Conservation (phyloP, 2,329 filamentous ascomycete species). For the Pestalotiopsis sp. region DNA sequence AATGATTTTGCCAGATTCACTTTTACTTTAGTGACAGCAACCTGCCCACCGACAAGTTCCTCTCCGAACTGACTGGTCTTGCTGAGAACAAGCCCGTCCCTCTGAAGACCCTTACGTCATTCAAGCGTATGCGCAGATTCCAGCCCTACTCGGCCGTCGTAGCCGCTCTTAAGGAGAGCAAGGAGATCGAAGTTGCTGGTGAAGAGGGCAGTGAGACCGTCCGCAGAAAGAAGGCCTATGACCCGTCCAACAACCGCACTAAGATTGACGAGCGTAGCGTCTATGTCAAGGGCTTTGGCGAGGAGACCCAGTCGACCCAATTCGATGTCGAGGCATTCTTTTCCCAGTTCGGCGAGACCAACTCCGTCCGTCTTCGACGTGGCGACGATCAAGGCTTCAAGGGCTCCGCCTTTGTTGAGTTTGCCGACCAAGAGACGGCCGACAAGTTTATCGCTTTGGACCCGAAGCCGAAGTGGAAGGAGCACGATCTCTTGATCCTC, state of each 20-base stretch:
- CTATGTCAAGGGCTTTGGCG: slow-evolving; percentile 93
- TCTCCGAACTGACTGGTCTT: slow-evolving; percentile 79
- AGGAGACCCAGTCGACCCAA: slow-evolving; percentile 81
- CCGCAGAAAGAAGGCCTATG: slow-evolving; percentile 75
- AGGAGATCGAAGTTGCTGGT: slow-evolving; percentile 73
- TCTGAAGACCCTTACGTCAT: slow-evolving; percentile 77
- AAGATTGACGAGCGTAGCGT: slow-evolving; percentile 74
- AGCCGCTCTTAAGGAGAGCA: slow-evolving; percentile 78
- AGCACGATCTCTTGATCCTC: slow-evolving; percentile 77
- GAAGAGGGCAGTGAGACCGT: slow-evolving; percentile 72
- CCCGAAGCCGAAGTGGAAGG: slow-evolving; percentile 83
- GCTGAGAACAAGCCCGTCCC: slow-evolving; percentile 80
- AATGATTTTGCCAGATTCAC: slow-evolving; percentile 43
- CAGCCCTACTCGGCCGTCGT: slow-evolving; percentile 84
- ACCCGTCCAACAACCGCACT: slow-evolving; percentile 58
- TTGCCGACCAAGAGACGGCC: slow-evolving; percentile 76
- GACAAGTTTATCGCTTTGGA: slow-evolving; percentile 81
- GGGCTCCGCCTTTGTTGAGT: slow-evolving; percentile 95
- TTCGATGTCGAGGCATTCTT: slow-evolving; percentile 96
- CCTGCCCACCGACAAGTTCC: slow-evolving; percentile 82
- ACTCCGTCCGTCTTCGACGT: slow-evolving; percentile 85
- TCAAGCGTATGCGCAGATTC: slow-evolving; percentile 97
- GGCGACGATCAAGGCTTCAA: slow-evolving; percentile 78
- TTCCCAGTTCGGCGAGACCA: slow-evolving; percentile 75
- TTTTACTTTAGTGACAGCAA: slow-evolving; percentile 57